A percentile compares a stretch with the other conserved stretches of the same genome.
Evolutionary conservation across 1,284 basidiomycete species (phyloP).

Genomic region (Moniliella sp.): DNA sequence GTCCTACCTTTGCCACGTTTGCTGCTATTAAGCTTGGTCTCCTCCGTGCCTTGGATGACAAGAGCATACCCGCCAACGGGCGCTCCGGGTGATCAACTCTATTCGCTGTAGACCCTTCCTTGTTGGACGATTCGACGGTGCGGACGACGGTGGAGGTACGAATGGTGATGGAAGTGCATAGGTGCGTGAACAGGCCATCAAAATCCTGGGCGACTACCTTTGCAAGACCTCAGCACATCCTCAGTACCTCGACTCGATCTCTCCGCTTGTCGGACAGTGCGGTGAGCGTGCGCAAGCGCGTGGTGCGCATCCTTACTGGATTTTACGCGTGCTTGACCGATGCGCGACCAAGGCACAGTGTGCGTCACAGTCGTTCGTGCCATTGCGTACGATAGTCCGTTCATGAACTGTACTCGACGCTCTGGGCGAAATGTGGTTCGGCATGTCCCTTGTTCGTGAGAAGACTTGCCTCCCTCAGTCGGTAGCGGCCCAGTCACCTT

Average conservation of each 20-base stretch:
- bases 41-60: too few species aligned
- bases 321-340: constrained; percentile 51
- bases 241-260: too few species aligned
- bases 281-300: constrained; percentile 71
- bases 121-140: constrained; percentile 9
- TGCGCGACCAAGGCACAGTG: too few species aligned
- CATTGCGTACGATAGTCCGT: too few species aligned
- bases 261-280: constrained; percentile 87
- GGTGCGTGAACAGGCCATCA: constrained; percentile 87
- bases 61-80: too few species aligned
- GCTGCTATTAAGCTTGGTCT: constrained; percentile 8
- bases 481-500: too few species aligned
- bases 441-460: too few species aligned
- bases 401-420: constrained; percentile 71
- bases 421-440: constrained; percentile 71
- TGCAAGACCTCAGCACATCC: too few species aligned
- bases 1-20: constrained; percentile 12
- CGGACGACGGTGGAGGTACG: constrained; percentile 53
- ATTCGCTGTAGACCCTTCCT: constrained; percentile 10
- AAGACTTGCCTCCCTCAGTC: too few species aligned
- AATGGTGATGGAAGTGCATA: constrained; percentile 70
- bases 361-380: constrained; percentile 57
- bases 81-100: constrained; percentile 17
- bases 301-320: constrained; percentile 70
- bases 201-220: constrained; percentile 79